Evolutionary conservation across 73 alveolate genomes (phyloP).

Genomic region (Paramecium biaurelia): DNA sequence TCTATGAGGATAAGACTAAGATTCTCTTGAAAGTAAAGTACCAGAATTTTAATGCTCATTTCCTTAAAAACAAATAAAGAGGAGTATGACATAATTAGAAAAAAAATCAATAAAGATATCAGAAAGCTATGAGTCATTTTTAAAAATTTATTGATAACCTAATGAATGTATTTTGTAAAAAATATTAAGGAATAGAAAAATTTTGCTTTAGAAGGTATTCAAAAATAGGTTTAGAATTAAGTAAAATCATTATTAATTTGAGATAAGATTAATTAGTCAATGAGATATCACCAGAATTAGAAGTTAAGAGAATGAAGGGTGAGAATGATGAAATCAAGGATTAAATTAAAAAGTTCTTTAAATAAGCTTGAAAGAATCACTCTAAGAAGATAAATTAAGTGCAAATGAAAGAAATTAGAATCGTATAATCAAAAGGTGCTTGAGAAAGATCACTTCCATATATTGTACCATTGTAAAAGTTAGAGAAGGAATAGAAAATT

Average conservation of each 20-base stretch:
- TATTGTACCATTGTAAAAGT: neutral
- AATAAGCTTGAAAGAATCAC: conserved; percentile 33
- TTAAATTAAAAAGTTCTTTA: neutral
- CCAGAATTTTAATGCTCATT: neutral
- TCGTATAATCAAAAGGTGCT: neutral
- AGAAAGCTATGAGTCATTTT: conserved; percentile 1
- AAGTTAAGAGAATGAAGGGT: neutral
- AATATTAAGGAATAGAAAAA: neutral
- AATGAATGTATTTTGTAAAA: neutral
- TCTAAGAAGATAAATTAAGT: neutral
- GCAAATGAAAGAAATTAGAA: conserved; percentile 27
- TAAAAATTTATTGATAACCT: neutral
- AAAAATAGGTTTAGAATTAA: neutral
- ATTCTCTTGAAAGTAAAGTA: neutral
- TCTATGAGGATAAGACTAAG: conserved; percentile 45
- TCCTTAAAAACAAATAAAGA: conserved; percentile 6
- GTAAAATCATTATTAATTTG: neutral
- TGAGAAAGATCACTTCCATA: conserved; percentile 28
- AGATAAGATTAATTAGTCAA: neutral
- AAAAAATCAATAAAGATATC: neutral
- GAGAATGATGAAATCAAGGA: neutral
- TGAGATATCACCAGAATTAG: neutral
- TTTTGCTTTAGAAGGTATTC: neutral
- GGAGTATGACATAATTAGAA: neutral
- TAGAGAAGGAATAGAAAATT: neutral